Evolutionary conservation across 495 filamentous ascomycete genomes (phyloP).

Genomic region (Lasiosphaeria miniovina): DNA sequence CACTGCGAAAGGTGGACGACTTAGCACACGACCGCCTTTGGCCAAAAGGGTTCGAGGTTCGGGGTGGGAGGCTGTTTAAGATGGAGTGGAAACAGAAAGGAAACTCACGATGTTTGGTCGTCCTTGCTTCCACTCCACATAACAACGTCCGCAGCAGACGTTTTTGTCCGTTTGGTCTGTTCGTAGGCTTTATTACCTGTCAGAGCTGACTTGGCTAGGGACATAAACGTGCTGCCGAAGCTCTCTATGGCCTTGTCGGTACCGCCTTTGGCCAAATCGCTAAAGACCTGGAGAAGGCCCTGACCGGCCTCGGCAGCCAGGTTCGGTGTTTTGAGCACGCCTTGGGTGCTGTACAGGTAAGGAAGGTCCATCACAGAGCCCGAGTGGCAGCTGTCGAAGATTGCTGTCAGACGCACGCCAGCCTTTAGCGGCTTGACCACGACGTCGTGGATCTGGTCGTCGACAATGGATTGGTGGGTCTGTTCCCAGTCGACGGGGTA

Average conservation of each 20-base stretch:
- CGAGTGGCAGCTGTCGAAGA: slow-evolving; percentile 98
- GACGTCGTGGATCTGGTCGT: slow-evolving; percentile 90
- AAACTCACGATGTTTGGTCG: slow-evolving; percentile 80
- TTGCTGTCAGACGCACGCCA: slow-evolving; percentile 88
- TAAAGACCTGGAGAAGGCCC: slow-evolving; percentile 80
- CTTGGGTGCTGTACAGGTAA: slow-evolving; percentile 92
- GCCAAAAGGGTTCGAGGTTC: background rate
- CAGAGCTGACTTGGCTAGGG: slow-evolving; percentile 84
- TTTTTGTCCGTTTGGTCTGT: slow-evolving; percentile 82
- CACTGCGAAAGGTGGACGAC: slow-evolving; percentile 40
- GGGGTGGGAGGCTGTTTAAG: no score
- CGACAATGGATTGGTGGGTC: slow-evolving; percentile 82
- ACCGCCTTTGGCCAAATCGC: slow-evolving; percentile 80
- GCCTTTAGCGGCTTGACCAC: slow-evolving; percentile 79
- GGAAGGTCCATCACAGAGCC: slow-evolving; percentile 94
- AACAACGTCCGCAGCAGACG: slow-evolving; percentile 91
- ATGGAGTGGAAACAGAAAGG: slow-evolving; percentile 3
- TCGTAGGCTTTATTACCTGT: slow-evolving; percentile 78
- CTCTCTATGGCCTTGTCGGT: slow-evolving; percentile 49
- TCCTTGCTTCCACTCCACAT: slow-evolving; percentile 99
- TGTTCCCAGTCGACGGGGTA: slow-evolving; percentile 90
- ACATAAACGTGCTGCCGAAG: slow-evolving; percentile 68
- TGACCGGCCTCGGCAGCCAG: slow-evolving; percentile 93
- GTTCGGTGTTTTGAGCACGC: slow-evolving; percentile 97
- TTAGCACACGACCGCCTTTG: slow-evolving; percentile 2